These are phyloP conservation scores for Suhomyces sp. DNA, from an alignment of 805 yeast species.

Conservation along the genomic window DNA sequence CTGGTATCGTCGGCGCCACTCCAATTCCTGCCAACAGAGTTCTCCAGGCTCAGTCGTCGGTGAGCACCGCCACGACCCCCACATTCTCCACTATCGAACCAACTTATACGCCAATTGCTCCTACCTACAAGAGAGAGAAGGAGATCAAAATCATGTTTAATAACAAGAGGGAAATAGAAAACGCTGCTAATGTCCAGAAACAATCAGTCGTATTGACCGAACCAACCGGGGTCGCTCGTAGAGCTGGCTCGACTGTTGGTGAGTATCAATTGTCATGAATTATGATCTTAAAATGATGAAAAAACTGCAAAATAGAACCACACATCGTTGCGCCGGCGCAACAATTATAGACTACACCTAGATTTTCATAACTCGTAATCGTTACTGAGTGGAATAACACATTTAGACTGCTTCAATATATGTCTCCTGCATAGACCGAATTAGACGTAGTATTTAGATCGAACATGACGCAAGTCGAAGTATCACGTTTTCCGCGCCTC, in stretches of 20 bases:
- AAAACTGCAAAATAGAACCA: not conserved
- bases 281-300: not conserved
- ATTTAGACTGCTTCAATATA: not conserved
- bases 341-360: not conserved
- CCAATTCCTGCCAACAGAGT: conserved; percentile 30
- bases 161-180: conserved; percentile 11
- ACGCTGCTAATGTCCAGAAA: not conserved
- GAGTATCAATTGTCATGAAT: not conserved
- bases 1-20: conserved; percentile 12
- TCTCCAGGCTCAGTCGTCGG: conserved; percentile 15
- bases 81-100: conserved; percentile 16
- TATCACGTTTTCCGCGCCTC: not conserved
- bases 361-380: not conserved
- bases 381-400: not conserved
- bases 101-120: conserved; percentile 17
- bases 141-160: conserved; percentile 16
- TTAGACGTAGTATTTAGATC: not conserved
- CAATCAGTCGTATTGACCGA: not conserved
- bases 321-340: not conserved
- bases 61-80: conserved; percentile 6
- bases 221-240: not conserved
- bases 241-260: not conserved
- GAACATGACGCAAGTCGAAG: not conserved
- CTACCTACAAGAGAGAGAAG: conserved; percentile 6
- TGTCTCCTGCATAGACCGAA: not conserved